Evolutionary conservation across 2,329 filamentous ascomycete species (phyloP), one percentile per base, ranked within the genome.

Genomic region (Ophiocordyceps sinensis): DNA sequence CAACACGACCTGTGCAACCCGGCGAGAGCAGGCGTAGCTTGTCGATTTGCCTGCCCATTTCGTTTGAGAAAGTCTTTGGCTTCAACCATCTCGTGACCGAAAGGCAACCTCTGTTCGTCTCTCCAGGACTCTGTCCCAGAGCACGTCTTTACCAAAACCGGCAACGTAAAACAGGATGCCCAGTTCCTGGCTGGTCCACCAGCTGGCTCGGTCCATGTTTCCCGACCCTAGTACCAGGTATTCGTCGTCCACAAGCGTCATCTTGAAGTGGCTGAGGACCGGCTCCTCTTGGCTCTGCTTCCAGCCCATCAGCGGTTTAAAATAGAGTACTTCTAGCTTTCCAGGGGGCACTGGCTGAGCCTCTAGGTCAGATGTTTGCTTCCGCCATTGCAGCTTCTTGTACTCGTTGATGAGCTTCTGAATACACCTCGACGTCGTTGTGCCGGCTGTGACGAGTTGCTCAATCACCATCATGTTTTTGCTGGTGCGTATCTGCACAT

Each of bases 111-210:
- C 57, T 14, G 56, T 53, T 39, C 64, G 58, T 41, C 53, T 57
- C 21, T 57, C 55, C 3, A 66, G 48, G 8, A 64, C 56, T 7
- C 48, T 50, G 15, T 64, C 58, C 64, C 64, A 67, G 5, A 65
- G 45, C n/a, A 51, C 49, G 30, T 55, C 51, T 4, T 55, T 58
- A 30, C 57, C 46, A 32, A 64, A 60, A 1, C 51, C 57, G 3
- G 63, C 62, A n/a, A 62, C 61, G 36, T 70, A 61, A 41, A 77
- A 70, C 34, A 77, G 52, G 28, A 91, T 65, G 1, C 85, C 85
- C 19, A 91, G 63, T 60, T 93, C 85, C 59, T 91, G 85, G 56
- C 82, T 88, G 5, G 85, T 91, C 59, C 76, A 88, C 82, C 83
- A 91, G 54, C 82, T 88, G 8, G 85, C 84, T 1, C 85, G 73